Conservation (phyloP, 305 asterid genomes). For the Fraxinus paxiana region DNA sequence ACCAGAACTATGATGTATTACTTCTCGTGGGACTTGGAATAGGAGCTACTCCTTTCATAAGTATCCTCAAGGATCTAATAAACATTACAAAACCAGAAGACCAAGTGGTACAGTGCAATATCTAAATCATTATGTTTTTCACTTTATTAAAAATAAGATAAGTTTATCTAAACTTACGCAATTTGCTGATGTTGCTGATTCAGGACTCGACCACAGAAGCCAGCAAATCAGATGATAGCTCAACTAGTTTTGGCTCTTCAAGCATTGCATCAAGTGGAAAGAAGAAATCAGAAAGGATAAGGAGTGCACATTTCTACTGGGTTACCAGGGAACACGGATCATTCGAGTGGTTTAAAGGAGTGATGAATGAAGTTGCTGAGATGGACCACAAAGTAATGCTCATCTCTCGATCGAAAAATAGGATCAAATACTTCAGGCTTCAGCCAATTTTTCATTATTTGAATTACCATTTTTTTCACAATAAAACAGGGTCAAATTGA, state of each 20-base stretch:
- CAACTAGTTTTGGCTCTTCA: conserved; percentile 63
- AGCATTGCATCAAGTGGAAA: conserved; percentile 46
- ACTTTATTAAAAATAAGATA: not conserved
- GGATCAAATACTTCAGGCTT: not conserved
- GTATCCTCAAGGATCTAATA: conserved; percentile 77
- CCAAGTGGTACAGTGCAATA: conserved; percentile 38
- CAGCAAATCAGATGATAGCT: conserved; percentile 68
- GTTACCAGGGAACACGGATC: conserved; percentile 94
- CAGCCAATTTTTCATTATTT: not conserved
- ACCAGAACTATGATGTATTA: conserved; percentile 70
- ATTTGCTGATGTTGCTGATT: conserved; percentile 8
- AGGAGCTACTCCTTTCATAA: conserved; percentile 90
- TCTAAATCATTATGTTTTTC: conserved; percentile 4
- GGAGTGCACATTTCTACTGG: conserved; percentile 82
- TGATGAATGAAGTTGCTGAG: conserved; percentile 88
- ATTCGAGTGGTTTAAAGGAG: conserved; percentile 95
- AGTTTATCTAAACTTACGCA: conserved; percentile 2
- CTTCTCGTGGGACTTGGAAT: conserved; percentile 88
- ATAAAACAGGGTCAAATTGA: conserved; percentile 76
- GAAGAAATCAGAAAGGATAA: conserved; percentile 49
- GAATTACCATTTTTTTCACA: not conserved
- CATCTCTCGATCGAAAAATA: conserved; percentile 6
- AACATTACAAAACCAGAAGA: conserved; percentile 66
- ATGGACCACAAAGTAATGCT: conserved; percentile 73
- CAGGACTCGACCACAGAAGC: conserved; percentile 73